phyloP scores from a whole-genome alignment of 371 early-diverging fungal genomes.

The Rhizopus stolonifer region DNA sequence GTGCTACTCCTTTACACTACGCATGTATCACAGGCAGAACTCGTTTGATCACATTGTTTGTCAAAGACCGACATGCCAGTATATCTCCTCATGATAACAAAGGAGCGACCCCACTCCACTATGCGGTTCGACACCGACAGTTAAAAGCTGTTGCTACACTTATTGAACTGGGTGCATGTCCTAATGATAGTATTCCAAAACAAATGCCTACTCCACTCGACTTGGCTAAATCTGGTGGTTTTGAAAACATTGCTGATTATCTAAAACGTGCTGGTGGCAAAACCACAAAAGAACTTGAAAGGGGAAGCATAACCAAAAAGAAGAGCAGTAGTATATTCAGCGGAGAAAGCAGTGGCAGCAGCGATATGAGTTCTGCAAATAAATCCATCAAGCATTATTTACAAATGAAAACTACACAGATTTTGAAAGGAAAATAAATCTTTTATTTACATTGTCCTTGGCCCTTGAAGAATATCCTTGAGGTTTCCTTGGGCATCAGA shows the following conservation, averaged over 20 bases:
- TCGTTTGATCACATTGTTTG: slow-evolving; percentile 24
- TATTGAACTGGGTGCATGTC: slow-evolving; percentile 34
- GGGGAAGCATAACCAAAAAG: slow-evolving; percentile 5
- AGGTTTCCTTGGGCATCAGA: slow-evolving; percentile 71
- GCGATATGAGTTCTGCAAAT: background rate
- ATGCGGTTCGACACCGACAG: slow-evolving; percentile 35
- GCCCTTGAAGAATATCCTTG: slow-evolving; percentile 62
- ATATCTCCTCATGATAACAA: slow-evolving; percentile 28
- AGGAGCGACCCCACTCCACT: slow-evolving; percentile 47
- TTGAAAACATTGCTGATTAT: slow-evolving; percentile 27
- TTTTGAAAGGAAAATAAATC: slow-evolving; percentile 14
- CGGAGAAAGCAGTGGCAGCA: slow-evolving; percentile 10
- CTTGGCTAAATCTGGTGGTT: slow-evolving; percentile 32
- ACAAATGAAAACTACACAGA: slow-evolving; percentile 25
- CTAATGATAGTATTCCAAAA: slow-evolving; percentile 38
- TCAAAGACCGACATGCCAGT: slow-evolving; percentile 24
- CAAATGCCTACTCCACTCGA: slow-evolving; percentile 42
- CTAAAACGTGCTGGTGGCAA: slow-evolving; percentile 33
- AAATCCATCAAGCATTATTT: slow-evolving; percentile 14
- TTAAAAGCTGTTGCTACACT: slow-evolving; percentile 26
- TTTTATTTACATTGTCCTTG: slow-evolving; percentile 29
- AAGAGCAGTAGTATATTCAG: slow-evolving; percentile 17
- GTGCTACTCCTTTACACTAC: slow-evolving; percentile 49
- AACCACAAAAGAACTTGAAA: slow-evolving; percentile 45
- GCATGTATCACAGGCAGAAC: slow-evolving; percentile 41